Conservation (phyloP, 495 filamentous ascomycete species). For the Penicillium antarcticum region DNA sequence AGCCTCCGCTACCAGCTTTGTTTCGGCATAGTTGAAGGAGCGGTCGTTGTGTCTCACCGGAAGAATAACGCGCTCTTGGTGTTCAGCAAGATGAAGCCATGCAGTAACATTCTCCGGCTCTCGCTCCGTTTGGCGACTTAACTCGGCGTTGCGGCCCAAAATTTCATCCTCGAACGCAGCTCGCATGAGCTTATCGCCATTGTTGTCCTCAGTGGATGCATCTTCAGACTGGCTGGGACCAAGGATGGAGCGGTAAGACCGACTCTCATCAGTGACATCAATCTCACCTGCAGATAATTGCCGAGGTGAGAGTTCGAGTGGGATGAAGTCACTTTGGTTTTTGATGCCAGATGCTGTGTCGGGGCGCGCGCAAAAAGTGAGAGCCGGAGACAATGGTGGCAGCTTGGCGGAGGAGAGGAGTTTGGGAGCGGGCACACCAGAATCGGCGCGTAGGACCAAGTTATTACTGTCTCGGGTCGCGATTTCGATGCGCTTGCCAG, state of each 20-base stretch:
- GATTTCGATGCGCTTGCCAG: constrained; percentile 51
- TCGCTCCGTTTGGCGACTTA: constrained; percentile 57
- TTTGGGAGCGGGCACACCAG: not conserved
- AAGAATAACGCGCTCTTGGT: constrained; percentile 65
- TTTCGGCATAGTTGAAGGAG: constrained; percentile 57
- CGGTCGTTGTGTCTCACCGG: constrained; percentile 33
- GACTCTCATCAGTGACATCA: constrained; percentile 38
- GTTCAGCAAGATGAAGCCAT: constrained; percentile 74
- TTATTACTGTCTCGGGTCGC: constrained; percentile 41
- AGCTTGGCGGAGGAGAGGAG: not conserved
- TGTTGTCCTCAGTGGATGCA: not conserved
- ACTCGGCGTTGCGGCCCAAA: constrained; percentile 50
- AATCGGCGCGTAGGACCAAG: constrained; percentile 36
- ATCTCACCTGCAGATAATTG: constrained; percentile 16
- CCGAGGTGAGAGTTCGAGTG: not conserved
- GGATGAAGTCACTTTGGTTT: not conserved
- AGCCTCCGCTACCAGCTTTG: constrained; percentile 66
- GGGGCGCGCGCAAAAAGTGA: constrained; percentile 15
- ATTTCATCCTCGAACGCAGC: constrained; percentile 36
- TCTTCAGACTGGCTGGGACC: constrained; percentile 59
- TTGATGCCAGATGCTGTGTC: not conserved
- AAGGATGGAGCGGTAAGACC: constrained; percentile 69
- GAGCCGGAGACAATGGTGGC: not conserved
- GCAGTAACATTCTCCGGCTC: constrained; percentile 61
- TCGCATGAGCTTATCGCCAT: not conserved